These are phyloP conservation scores for Boletus sp. DNA, from an alignment of 768 basidiomycete species.

Conservation along the genomic window DNA sequence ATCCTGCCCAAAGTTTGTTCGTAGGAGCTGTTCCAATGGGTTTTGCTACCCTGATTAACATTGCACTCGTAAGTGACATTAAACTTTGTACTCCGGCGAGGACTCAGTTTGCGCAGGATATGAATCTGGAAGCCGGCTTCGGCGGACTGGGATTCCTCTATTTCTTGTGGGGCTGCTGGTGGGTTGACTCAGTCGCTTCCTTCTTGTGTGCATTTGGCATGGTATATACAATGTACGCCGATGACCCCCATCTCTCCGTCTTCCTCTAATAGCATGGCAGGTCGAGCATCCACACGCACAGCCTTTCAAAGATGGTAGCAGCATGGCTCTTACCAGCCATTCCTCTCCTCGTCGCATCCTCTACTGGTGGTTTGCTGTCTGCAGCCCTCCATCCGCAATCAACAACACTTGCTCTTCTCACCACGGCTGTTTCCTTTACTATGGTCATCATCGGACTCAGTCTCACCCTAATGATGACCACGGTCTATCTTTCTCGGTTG, in stretches of 20 bases:
- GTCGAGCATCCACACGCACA: slow-evolving; percentile 43
- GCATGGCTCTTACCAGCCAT: slow-evolving; percentile 53
- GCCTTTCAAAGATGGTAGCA: slow-evolving; percentile 38
- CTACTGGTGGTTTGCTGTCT: slow-evolving; percentile 46
- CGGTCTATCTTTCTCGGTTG: slow-evolving; percentile 44
- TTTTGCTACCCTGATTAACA: slow-evolving; percentile 41
- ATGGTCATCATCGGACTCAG: slow-evolving; percentile 46
- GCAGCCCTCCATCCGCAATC: slow-evolving; percentile 36
- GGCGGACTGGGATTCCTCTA: slow-evolving; percentile 39
- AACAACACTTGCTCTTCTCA: slow-evolving; percentile 38
- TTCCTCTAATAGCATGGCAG: slow-evolving; percentile 27
- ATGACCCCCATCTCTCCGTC: background rate
- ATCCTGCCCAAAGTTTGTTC: slow-evolving; percentile 45
- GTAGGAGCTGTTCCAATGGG: slow-evolving; percentile 46
- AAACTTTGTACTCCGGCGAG: background rate
- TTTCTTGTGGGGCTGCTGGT: slow-evolving; percentile 50
- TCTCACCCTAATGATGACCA: slow-evolving; percentile 48
- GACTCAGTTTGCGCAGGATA: slow-evolving; percentile 15
- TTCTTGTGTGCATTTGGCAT: slow-evolving; percentile 46
- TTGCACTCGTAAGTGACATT: slow-evolving; percentile 32
- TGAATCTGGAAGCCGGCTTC: slow-evolving; percentile 35
- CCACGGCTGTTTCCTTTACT: slow-evolving; percentile 41
- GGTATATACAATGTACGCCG: slow-evolving; percentile 44
- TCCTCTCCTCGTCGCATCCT: slow-evolving; percentile 50
- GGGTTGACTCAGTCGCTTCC: slow-evolving; percentile 43